A percentile compares a stretch with the other conserved stretches of the same genome.
Conservation (phyloP, 257 asterid species). For the Jaltomata sinuosa region DNA sequence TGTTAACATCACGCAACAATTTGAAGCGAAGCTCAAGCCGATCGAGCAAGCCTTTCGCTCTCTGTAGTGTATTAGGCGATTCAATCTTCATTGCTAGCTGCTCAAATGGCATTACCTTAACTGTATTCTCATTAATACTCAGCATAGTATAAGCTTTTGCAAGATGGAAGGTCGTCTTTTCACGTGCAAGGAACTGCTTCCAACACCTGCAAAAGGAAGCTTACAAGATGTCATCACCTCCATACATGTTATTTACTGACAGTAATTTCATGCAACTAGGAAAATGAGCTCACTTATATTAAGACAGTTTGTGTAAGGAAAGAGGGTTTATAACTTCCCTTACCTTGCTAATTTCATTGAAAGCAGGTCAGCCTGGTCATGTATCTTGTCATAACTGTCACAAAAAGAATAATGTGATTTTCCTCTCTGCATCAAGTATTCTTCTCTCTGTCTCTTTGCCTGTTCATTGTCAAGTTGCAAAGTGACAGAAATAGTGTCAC, state of each 20-base stretch:
- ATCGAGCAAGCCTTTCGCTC: slow-evolving; percentile 65
- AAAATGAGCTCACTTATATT: background rate
- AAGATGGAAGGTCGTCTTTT: slow-evolving; percentile 50
- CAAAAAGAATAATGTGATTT: slow-evolving; percentile 23
- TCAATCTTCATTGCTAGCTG: slow-evolving; percentile 71
- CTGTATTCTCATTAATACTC: slow-evolving; percentile 55
- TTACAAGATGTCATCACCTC: background rate
- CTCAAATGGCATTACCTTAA: slow-evolving; percentile 80
- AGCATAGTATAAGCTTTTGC: slow-evolving; percentile 52
- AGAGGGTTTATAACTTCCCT: background rate
- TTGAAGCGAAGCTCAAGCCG: slow-evolving; percentile 63
- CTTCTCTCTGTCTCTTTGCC: slow-evolving; percentile 91
- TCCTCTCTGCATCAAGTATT: slow-evolving; percentile 79
- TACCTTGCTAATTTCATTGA: slow-evolving; percentile 76
- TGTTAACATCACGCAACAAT: slow-evolving; percentile 29
- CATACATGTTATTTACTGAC: background rate
- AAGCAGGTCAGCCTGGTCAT: slow-evolving; percentile 60
- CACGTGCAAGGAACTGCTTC: slow-evolving; percentile 42
- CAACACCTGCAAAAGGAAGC: slow-evolving; percentile 47
- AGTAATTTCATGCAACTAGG: background rate
- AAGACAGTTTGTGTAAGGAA: background rate
- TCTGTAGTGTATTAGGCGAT: slow-evolving; percentile 51
- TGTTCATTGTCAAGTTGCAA: slow-evolving; percentile 13
- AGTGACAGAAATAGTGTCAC: background rate
- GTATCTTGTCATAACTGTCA: slow-evolving; percentile 38